Base-by-base conservation (phyloP, 169 alveolate species). In the Plasmodium billcollinsi region DNA sequence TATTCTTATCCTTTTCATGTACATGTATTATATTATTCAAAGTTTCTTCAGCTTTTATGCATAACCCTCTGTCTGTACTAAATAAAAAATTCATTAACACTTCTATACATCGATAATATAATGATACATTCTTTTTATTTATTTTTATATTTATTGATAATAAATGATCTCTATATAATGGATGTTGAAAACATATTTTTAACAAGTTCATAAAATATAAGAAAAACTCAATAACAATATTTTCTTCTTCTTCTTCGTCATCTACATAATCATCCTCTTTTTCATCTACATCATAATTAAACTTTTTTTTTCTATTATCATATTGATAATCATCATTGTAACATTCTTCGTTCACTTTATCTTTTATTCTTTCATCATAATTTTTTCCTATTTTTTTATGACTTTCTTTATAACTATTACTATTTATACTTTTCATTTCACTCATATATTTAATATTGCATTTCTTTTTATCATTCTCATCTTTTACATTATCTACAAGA, bases 21-120 rank as follows among this genome's bases (percentile, higher is more conserved):
- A n/a, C 21, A 12, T 14, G 11, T 49, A 78, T 78, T 24, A 78
- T 59, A 78, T 65, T 49, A 0, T 33, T 54, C n/a, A 78, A 18
- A 3, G 67, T 59, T 11, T 56, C 39, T 67, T 78, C 89, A 24
- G 89, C 89, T 59, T 52, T 65, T 29, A 9, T 43, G 15, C 73
- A 78, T 67, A 78, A 50, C 8, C 54, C 56, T 20, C 21, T 78
- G 5, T 78, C 72, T 29, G 65, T 54, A 15, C 78, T 78, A 66
- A 78, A 78, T 58, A 78, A 52, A 66, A 78, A 78, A 78, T 78
- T 67, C 69, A 78, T 11, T 49, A 78, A 66, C 7, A 66, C 54
- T 21, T 78, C 78, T 18, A 78, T 78, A 70, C 89, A 78, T 43
- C 89, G 80, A 66, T 65, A 65, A 58, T 78, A 78, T 59, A 78